A percentile compares a stretch with the other conserved stretches of the same genome.
Evolutionary conservation across 2,329 filamentous ascomycete genomes (phyloP).

Genomic region (Colletotrichum sp.): DNA sequence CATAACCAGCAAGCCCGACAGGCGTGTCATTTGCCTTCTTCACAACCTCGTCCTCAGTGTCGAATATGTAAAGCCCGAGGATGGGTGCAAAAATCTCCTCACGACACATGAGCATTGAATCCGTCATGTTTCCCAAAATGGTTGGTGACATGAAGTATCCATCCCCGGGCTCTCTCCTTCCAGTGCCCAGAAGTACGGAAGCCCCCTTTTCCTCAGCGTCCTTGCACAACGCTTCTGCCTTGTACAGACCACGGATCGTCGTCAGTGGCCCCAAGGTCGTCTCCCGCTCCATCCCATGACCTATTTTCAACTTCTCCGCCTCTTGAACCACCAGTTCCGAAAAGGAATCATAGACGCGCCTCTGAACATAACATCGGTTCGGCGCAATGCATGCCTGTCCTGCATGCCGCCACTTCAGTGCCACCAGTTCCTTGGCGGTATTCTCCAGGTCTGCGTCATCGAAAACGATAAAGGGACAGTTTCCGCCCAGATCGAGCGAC

Average conservation of each 20-base stretch:
- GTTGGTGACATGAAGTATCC: slow-evolving; percentile 77
- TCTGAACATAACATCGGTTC: slow-evolving; percentile 62
- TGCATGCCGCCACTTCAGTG: slow-evolving; percentile 59
- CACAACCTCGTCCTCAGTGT: slow-evolving; percentile 74
- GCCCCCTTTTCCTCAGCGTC: slow-evolving; percentile 70
- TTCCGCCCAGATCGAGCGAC: slow-evolving; percentile 72
- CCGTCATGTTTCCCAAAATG: slow-evolving; percentile 70
- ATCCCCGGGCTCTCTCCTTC: slow-evolving; percentile 62
- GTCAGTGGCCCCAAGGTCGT: slow-evolving; percentile 41
- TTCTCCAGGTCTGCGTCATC: slow-evolving; percentile 69
- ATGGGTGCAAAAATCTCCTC: slow-evolving; percentile 83
- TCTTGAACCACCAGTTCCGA: slow-evolving; percentile 47
- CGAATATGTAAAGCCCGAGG: slow-evolving; percentile 72
- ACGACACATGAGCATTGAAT: slow-evolving; percentile 67
- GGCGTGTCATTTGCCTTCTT: slow-evolving; percentile 70
- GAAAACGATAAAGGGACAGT: slow-evolving; percentile 69
- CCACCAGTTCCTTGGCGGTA: slow-evolving; percentile 59
- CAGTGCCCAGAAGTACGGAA: slow-evolving; percentile 61
- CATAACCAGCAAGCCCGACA: slow-evolving; percentile 77
- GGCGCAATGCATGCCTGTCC: slow-evolving; percentile 68
- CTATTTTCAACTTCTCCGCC: slow-evolving; percentile 22
- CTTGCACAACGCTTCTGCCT: slow-evolving; percentile 57
- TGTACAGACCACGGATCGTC: slow-evolving; percentile 35
- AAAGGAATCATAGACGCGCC: slow-evolving; percentile 58
- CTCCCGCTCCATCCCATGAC: slow-evolving; percentile 27